Percentiles rank a stretch among this genome's conserved stretches.
phyloP scores from a whole-genome alignment of 2,329 filamentous ascomycete species.

The Ascochyta clinopodiicola region DNA sequence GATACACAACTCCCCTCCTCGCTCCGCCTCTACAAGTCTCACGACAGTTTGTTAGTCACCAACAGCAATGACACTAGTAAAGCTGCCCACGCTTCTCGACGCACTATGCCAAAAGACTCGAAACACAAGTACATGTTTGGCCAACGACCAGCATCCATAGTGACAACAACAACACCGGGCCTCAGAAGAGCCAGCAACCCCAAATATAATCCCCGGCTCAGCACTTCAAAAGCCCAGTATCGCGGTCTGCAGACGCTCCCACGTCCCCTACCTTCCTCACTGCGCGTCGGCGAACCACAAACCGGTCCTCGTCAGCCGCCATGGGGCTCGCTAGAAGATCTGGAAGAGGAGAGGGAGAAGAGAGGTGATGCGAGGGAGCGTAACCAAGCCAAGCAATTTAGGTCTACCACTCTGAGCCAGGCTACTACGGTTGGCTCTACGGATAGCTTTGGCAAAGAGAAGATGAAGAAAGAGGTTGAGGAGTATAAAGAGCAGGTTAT shows the following conservation, averaged over 20 bases:
- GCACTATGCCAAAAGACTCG: constrained; percentile 19
- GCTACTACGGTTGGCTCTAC: background rate
- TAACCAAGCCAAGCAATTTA: background rate
- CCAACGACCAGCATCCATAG: constrained; percentile 7
- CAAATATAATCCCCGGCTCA: constrained; percentile 10
- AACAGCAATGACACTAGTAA: background rate
- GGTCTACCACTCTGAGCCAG: background rate
- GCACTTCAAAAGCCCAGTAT: constrained; percentile 5
- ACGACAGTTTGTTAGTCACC: constrained; percentile 3
- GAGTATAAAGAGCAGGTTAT: constrained; percentile 28
- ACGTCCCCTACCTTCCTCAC: background rate
- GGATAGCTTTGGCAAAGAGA: constrained; percentile 7
- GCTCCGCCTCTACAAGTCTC: constrained; percentile 4
- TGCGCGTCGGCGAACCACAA: constrained; percentile 3
- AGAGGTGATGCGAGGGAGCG: constrained; percentile 13
- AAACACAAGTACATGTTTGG: constrained; percentile 18
- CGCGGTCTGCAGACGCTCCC: constrained; percentile 5
- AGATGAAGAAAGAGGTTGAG: constrained; percentile 24
- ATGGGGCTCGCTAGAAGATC: constrained; percentile 21
- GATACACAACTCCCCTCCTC: constrained; percentile 3
- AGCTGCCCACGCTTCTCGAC: background rate
- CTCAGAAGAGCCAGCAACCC: background rate
- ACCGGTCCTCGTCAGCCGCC: constrained; percentile 22
- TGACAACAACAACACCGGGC: background rate
- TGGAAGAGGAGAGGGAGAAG: constrained; percentile 16